Evolutionary conservation across 2,329 filamentous ascomycete species (phyloP).

Genomic region (Rosellinia necatrix): DNA sequence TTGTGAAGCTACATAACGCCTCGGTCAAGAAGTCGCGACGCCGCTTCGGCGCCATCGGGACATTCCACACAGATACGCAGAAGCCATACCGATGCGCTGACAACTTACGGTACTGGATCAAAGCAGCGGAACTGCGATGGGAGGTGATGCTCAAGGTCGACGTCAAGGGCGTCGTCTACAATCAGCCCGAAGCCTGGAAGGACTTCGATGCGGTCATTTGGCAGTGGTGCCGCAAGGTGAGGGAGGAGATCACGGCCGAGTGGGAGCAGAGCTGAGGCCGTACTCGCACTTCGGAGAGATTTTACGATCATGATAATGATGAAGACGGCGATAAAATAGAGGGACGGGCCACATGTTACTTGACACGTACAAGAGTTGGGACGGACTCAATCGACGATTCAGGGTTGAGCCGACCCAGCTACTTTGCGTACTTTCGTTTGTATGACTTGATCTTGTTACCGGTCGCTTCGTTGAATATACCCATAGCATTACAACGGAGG

Average conservation of each 20-base stretch:
- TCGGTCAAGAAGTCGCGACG: conserved; percentile 82
- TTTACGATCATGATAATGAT: conserved; percentile 31
- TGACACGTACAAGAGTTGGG: conserved; percentile 5
- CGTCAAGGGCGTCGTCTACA: conserved; percentile 84
- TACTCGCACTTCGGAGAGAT: neutral
- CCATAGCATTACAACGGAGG: conserved; percentile 11
- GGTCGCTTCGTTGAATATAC: conserved; percentile 22
- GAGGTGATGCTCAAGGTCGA: conserved; percentile 84
- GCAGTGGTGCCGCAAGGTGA: conserved; percentile 80
- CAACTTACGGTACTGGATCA: conserved; percentile 94
- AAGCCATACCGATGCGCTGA: conserved; percentile 95
- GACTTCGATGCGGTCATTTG: conserved; percentile 83
- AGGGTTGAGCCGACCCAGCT: conserved; percentile 2
- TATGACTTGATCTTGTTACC: conserved; percentile 18
- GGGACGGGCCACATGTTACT: conserved; percentile 12
- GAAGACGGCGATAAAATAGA: conserved; percentile 19
- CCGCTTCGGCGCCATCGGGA: conserved; percentile 86
- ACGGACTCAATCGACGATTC: neutral
- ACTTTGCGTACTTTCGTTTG: conserved; percentile 18
- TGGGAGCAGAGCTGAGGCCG: conserved; percentile 39
- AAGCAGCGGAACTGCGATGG: conserved; percentile 93
- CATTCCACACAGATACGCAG: conserved; percentile 87
- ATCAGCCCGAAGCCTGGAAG: conserved; percentile 71
- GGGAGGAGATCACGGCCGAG: conserved; percentile 81
- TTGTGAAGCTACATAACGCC: conserved; percentile 89